Percentiles rank a stretch among this genome's conserved stretches.
phyloP scores from a whole-genome alignment of 306 rosid genomes.

The Sophora flavescens region DNA sequence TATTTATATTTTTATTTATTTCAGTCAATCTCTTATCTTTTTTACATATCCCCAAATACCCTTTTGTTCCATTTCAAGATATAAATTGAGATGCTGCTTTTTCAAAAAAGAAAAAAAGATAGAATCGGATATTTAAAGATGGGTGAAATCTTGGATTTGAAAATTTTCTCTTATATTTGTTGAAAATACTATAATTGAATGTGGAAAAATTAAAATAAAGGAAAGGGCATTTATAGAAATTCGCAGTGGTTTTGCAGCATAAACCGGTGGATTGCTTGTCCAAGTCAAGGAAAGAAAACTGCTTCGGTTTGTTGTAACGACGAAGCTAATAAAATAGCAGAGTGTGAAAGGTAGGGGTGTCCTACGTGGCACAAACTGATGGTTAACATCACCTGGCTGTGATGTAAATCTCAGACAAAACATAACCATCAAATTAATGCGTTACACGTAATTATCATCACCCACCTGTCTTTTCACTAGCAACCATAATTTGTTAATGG shows the following conservation, averaged over 20 bases:
- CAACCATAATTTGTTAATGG: slow-evolving; percentile 20
- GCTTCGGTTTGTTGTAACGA: slow-evolving; percentile 80
- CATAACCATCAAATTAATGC: slow-evolving; percentile 25
- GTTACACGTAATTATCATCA: slow-evolving; percentile 41
- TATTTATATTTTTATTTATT: slow-evolving; percentile 49
- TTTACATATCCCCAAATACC: slow-evolving; percentile 46
- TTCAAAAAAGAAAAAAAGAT: slow-evolving; percentile 4
- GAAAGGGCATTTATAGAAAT: slow-evolving; percentile 53
- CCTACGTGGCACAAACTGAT: slow-evolving; percentile 32
- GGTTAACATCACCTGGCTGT: slow-evolving; percentile 46
- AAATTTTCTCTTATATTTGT: background rate
- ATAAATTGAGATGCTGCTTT: slow-evolving; percentile 15
- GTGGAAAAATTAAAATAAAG: background rate
- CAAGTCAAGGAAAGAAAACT: slow-evolving; percentile 80
- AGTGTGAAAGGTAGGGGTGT: background rate
- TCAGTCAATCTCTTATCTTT: slow-evolving; percentile 32
- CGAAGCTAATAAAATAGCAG: slow-evolving; percentile 47
- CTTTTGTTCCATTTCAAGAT: slow-evolving; percentile 34
- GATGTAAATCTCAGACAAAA: slow-evolving; percentile 35
- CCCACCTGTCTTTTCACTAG: slow-evolving; percentile 46
- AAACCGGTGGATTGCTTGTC: slow-evolving; percentile 65
- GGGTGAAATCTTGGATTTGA: background rate
- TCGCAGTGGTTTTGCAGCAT: slow-evolving; percentile 47
- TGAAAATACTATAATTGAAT: background rate
- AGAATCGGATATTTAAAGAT: slow-evolving; percentile 22